Percentiles rank a stretch among this genome's conserved stretches.
Conservation (phyloP, 1,284 basidiomycete species). For the Flammula alnicola region DNA sequence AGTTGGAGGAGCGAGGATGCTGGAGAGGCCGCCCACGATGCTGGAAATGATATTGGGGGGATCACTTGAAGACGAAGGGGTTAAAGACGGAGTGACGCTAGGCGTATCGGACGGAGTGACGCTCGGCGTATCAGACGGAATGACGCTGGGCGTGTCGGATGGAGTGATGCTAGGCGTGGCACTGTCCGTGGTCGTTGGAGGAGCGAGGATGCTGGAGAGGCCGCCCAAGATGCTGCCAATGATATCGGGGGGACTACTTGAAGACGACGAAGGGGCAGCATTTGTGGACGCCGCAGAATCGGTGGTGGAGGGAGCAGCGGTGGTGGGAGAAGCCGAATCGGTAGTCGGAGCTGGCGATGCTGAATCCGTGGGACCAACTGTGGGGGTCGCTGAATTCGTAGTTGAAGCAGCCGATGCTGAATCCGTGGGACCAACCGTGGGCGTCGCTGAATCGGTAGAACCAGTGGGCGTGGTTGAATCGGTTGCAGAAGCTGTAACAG, state of each 20-base stretch:
- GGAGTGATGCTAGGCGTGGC: background rate
- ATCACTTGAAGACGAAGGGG: too few relatives aligned
- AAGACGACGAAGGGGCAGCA: too few relatives aligned
- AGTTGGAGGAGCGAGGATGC: background rate
- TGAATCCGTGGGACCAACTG: background rate
- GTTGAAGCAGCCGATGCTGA: conserved; percentile 4
- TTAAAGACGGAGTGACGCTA: background rate
- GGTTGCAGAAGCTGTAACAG: background rate
- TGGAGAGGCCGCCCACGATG: background rate
- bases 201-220: background rate
- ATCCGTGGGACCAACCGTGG: background rate
- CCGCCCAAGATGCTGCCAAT: background rate
- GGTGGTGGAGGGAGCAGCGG: conserved; percentile 2
- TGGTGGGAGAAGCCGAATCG: conserved; percentile 4
- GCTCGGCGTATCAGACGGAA: background rate
- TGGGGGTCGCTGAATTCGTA: background rate
- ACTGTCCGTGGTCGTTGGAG: conserved; percentile 4
- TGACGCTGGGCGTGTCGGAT: background rate
- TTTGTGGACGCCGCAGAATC: background rate
- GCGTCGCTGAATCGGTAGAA: background rate
- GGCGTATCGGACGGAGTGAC: background rate
- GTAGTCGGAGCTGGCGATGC: background rate
- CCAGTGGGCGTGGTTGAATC: background rate
- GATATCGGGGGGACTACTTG: background rate
- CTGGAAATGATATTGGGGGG: background rate